Evolutionary conservation across 1,284 basidiomycete species (phyloP), one percentile per base, ranked within the genome.

Genomic region (Austroboletus novae-zelandiae): DNA sequence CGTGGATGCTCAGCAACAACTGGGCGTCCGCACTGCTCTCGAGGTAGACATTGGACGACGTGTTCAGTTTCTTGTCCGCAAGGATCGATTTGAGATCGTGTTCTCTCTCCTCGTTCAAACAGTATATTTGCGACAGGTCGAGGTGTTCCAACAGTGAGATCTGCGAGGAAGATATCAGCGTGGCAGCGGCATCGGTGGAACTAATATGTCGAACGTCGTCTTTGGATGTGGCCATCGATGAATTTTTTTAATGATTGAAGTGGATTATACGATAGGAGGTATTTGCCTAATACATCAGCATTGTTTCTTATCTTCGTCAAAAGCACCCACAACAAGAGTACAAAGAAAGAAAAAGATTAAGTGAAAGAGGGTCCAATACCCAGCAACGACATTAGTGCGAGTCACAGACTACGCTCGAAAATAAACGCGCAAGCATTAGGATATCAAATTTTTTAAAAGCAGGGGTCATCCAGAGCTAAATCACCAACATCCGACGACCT

Each of bases 11-110:
- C 48, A 92, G 61, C 27, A 92, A 73, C 15, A 91, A 72, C 61
- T 94, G 84, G 61, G 90, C 89, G 63, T 94, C 91, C 2, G 80
- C 83, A 63, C 93, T 90, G 61, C 86, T 90, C 57, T 86, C 77
- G 52, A 94, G 75, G 66, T 81, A 89, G 48, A 52, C 32, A 67
- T 69, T 13, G 20, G 52, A 47, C 17, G 68, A 58, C 2, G 70
- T 74, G 69, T 88, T 80, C 61, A 67, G 74, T 11, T 69, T 67
- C 61, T 77, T 83, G 30, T 64, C 57, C 2, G 71, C 67, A 23
- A 90, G 56, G 50, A 91, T 81, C 30, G 76, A 74, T 55, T 82
- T 80, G 48, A 92, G 66, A 9, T 79, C 76, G 62, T 89, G 84
- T 1, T 69, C 66, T 2, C 68, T 61, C 30, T 78, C 73, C 67